Conservation (phyloP, 2,329 filamentous ascomycete genomes). For the Neofusicoccum ribis region DNA sequence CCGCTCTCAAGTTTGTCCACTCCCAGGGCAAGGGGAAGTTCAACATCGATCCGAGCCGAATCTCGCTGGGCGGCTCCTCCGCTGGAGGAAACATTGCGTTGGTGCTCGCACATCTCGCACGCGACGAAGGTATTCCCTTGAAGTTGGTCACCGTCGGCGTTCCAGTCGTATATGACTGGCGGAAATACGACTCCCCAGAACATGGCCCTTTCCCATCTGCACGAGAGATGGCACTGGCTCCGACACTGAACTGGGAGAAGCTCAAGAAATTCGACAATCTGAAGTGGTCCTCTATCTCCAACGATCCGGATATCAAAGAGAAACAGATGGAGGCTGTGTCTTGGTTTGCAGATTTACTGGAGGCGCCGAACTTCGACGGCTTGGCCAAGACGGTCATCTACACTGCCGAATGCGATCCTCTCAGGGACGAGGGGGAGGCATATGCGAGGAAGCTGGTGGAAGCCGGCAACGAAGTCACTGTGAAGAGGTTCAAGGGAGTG, state of each 20-base stretch:
- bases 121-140: neutral
- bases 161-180: neutral
- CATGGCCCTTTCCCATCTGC: neutral
- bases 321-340: neutral
- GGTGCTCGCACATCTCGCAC: neutral
- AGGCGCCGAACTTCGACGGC: neutral
- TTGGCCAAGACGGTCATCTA: neutral
- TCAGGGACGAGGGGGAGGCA: neutral
- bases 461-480: neutral
- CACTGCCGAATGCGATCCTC: neutral
- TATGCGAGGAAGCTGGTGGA: neutral
- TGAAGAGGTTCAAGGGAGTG: neutral
- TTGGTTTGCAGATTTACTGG: neutral
- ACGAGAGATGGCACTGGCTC: neutral
- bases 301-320: neutral
- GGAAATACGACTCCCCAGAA: neutral
- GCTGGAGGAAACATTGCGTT: neutral
- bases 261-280: neutral
- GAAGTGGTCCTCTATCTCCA: neutral
- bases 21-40: neutral
- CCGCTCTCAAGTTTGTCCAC: slow-evolving; percentile 3
- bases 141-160: neutral
- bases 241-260: neutral
- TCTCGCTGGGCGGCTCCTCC: neutral
- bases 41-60: neutral